Base-by-base conservation (phyloP, 116 monocot species). In the Phalaenopsis hybrid region DNA sequence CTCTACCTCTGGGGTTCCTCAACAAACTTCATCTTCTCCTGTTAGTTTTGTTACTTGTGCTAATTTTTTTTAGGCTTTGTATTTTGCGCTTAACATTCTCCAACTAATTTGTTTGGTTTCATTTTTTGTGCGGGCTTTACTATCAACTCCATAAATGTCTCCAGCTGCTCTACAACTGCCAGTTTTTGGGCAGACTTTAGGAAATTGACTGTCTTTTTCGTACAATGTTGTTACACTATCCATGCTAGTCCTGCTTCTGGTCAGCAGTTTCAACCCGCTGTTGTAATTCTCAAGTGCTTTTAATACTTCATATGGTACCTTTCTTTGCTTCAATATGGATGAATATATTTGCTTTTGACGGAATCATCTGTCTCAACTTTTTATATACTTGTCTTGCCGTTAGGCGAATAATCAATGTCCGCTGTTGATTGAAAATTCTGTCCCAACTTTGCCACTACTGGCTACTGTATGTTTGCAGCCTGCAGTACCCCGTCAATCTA, bases 231-330 rank as follows among this genome's bases (percentile, higher is more conserved):
- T 81, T 78, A 84, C 91, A 13, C 88, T 86, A 82, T 81, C 88
- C 82, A 85, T 85, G 44, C 84, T 84, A 75, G 55, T 84, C 81
- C 85, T 82, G 80, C 90, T 83, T 58, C 89, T 88, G 92, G 87
- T 92, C 99, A 99, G 91, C 99, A 90, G 91, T 92, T 95, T 92
- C 95, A 87, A 88, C 91, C 86, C 84, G 78, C 83, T 78, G 82
- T 81, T 87, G 94, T 97, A 93, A 97, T 92, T 88, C 82, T 84
- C 85, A 83, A 85, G 70, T 57, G 79, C 81, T 83, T 84, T 79
- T 79, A 74, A 80, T 78, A 10, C 59, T 69, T 44, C 20, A 4
- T 55, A 45, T 43, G 37, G 33, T 50, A 31, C 79, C 34, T 21
- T 44, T 80, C 33, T 48, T 31, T 43, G 44, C 0, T 8, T 73